Conservation (phyloP, 1,284 basidiomycete genomes). For the Trametes polyzona region DNA sequence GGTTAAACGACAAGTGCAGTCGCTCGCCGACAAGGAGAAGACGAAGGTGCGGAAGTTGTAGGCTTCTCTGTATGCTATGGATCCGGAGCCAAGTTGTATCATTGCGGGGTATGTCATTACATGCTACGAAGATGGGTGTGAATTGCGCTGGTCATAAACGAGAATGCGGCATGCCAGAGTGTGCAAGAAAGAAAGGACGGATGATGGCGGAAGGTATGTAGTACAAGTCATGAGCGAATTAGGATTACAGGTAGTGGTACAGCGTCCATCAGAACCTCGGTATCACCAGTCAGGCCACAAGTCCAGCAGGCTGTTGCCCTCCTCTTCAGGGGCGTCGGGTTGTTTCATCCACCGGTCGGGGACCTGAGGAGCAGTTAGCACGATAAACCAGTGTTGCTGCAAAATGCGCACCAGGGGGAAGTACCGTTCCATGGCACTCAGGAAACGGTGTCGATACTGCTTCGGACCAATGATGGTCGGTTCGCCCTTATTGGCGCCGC, state of each 20-base stretch:
- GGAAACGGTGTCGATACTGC: conserved; percentile 87
- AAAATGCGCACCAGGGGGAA: conserved; percentile 71
- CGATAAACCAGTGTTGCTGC: not conserved
- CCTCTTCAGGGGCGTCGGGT: conserved; percentile 74
- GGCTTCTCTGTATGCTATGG: conserved; percentile 13
- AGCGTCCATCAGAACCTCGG: not conserved
- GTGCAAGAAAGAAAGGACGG: not conserved
- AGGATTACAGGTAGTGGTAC: conserved; percentile 8
- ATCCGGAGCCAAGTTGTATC: conserved; percentile 7
- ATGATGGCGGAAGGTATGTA: not conserved
- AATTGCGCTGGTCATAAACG: not conserved
- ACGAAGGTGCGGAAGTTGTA: conserved; percentile 36
- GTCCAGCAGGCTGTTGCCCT: conserved; percentile 56
- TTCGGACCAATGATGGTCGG: conserved; percentile 91
- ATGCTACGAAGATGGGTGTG: conserved; percentile 7
- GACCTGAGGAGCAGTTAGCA: conserved; percentile 49
- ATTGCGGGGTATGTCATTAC: conserved; percentile 20
- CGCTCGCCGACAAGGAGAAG: conserved; percentile 49
- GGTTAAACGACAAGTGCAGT: conserved; percentile 71
- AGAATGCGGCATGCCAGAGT: not conserved
- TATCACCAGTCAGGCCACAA: conserved; percentile 57
- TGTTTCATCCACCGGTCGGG: conserved; percentile 90
- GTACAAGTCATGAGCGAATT: conserved; percentile 2
- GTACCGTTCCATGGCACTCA: conserved; percentile 92
- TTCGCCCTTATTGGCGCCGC: conserved; percentile 79